Evolutionary conservation across 202 grass and related monocot genomes (phyloP).

Genomic region (Carex arenaria): DNA sequence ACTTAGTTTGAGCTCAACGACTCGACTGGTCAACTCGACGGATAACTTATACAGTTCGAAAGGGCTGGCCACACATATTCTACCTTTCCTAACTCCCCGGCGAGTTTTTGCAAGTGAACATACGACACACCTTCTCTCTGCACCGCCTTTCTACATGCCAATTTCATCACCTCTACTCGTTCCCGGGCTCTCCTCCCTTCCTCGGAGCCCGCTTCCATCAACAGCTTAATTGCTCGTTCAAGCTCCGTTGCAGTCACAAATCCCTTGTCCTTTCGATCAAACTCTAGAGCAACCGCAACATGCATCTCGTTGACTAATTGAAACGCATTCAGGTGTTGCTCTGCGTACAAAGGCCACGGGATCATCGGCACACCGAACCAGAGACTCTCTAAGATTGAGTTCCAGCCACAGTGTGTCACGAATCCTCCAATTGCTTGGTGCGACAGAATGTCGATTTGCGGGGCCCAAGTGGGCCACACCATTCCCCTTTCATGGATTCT

Average conservation of each 20-base stretch:
- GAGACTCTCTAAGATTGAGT: slow-evolving; percentile 35
- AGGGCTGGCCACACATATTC: too few species aligned
- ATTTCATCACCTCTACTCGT: too few species aligned
- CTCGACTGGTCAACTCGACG: too few species aligned
- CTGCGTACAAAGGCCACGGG: slow-evolving; percentile 59
- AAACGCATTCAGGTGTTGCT: slow-evolving; percentile 68
- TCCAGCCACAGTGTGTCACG: slow-evolving; percentile 44
- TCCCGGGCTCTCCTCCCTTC: too few species aligned
- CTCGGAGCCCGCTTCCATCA: slow-evolving; percentile 20
- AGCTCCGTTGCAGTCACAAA: slow-evolving; percentile 45
- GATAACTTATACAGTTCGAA: too few species aligned
- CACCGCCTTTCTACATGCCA: too few species aligned
- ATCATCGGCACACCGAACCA: slow-evolving; percentile 50
- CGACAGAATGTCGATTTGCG: slow-evolving; percentile 50
- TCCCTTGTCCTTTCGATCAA: slow-evolving; percentile 30
- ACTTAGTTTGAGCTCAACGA: too few species aligned
- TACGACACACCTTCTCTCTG: too few species aligned
- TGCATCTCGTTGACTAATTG: slow-evolving; percentile 34
- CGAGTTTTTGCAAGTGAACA: too few species aligned
- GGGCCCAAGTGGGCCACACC: slow-evolving; percentile 44
- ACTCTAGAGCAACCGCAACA: slow-evolving; percentile 20
- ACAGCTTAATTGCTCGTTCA: slow-evolving; percentile 27
- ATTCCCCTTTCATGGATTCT: slow-evolving; percentile 26
- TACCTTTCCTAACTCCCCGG: too few species aligned
- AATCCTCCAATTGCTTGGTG: slow-evolving; percentile 38